Evolutionary conservation across 1,284 basidiomycete genomes (phyloP), one percentile per base, ranked within the genome.

Genomic region (Leccinum fallax): DNA sequence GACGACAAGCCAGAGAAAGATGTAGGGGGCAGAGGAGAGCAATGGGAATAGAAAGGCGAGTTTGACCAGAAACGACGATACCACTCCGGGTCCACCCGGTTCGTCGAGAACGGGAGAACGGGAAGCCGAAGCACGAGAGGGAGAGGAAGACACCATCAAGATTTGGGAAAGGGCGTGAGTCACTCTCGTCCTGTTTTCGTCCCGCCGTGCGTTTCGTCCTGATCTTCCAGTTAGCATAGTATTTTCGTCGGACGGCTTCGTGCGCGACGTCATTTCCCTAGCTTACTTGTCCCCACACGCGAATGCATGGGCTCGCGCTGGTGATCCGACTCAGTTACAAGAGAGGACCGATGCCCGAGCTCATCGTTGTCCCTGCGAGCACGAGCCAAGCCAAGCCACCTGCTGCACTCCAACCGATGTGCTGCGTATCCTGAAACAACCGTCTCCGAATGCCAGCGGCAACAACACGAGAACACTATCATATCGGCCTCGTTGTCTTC

Each of bases 291-390:
- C 38, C 36, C 15, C 36, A 38, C 15, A 15, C 34, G 0, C 6
- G 34, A 13, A 36, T 16, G 7, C 16, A 24, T 9, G 28, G 24
- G 10, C 43, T 24, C 38, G 30, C 54, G 19, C 24, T 7, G 13
- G 9, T 21, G 2, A 51, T 40, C 43, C 15, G 10, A 55, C n/a
- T 16, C 59, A 83, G 81, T 56, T 82, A 83, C 62, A 71, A 67
- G 36, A 72, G 77, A 56, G 68, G 70, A 0, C 82, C 81, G 6
- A 82, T 83, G 82, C 80, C 81, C 3, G 72, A 82, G 55, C 69
- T 83, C 53, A 67, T 83, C 30, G 73, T 78, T 2, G 71, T 77
- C 0, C 69, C 72, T 0, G 73, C 79, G 26, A 74, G 73, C 53
- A 76, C 70, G 10, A 52, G 72, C 11, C 69, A 64, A 24, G 0